These are phyloP conservation scores for Centrapalus pauciflorus DNA, from an alignment of 129 eudicot species.

Conservation along the genomic window DNA sequence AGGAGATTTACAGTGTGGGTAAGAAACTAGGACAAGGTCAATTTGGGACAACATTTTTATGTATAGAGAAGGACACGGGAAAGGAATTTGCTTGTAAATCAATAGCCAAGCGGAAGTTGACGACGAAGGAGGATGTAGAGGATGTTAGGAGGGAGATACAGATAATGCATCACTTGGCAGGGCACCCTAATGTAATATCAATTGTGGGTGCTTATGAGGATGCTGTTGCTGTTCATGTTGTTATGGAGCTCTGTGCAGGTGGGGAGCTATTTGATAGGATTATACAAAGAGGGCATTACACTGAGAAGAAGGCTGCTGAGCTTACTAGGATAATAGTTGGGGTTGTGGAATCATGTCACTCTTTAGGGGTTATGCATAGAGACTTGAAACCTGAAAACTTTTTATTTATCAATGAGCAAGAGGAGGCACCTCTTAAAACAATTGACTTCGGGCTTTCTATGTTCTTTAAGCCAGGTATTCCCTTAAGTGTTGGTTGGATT, in stretches of 20 bases:
- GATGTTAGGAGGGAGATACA: constrained; percentile 97
- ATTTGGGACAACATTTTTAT: constrained; percentile 75
- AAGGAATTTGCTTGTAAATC: constrained; percentile 83
- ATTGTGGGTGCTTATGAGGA: constrained; percentile 89
- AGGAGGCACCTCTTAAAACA: constrained; percentile 76
- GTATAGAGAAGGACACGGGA: constrained; percentile 55
- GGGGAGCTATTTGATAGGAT: constrained; percentile 94
- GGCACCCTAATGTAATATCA: constrained; percentile 68
- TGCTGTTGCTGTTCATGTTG: constrained; percentile 81
- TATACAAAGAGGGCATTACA: constrained; percentile 76
- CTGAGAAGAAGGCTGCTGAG: constrained; percentile 90
- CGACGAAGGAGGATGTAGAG: constrained; percentile 81
- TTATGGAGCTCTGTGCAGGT: constrained; percentile 94
- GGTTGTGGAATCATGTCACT: constrained; percentile 81
- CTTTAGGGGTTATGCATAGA: constrained; percentile 93
- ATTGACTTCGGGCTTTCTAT: constrained; percentile 91
- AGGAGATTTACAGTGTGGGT: constrained; percentile 64
- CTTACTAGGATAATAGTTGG: constrained; percentile 80
- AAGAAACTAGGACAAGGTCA: constrained; percentile 95
- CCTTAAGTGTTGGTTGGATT: background rate
- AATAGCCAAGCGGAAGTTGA: constrained; percentile 74
- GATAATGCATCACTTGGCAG: constrained; percentile 91
- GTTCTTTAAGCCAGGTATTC: constrained; percentile 79
- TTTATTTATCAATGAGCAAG: constrained; percentile 59
- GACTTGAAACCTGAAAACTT: constrained; percentile 93